phyloP scores from a whole-genome alignment of 208 protist genomes.

The Trypanosoma lewisi region DNA sequence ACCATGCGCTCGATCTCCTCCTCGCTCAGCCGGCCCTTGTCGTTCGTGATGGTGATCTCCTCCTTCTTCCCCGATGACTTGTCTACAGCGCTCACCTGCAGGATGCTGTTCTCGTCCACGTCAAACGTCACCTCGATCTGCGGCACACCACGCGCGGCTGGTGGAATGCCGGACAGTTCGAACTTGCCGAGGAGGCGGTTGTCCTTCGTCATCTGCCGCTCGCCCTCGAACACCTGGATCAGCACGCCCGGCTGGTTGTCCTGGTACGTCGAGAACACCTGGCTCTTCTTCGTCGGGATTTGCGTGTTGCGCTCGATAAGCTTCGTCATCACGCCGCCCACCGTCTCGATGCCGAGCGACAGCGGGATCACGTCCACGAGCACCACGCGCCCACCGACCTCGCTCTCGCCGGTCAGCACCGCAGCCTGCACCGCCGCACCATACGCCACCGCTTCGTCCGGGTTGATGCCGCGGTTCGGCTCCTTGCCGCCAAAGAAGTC shows the following conservation, averaged over 20 bases:
- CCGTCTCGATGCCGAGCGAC: constrained; percentile 92
- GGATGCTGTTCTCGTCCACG: constrained; percentile 97
- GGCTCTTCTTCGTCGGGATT: constrained; percentile 84
- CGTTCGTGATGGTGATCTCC: constrained; percentile 87
- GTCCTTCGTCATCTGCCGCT: constrained; percentile 96
- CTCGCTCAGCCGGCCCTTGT: constrained; percentile 86
- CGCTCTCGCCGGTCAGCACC: constrained; percentile 83
- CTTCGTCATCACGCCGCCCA: constrained; percentile 94
- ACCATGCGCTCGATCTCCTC: constrained; percentile 91
- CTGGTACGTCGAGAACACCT: constrained; percentile 88
- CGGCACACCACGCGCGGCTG: constrained; percentile 94
- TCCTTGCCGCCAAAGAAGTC: constrained; percentile 95
- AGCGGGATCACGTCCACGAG: constrained; percentile 92
- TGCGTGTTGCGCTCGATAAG: constrained; percentile 88
- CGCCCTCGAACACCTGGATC: constrained; percentile 99
- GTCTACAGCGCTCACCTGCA: constrained; percentile 95
- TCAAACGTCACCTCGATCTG: constrained; percentile 97
- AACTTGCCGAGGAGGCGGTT: constrained; percentile 98
- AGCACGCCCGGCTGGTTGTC: constrained; percentile 96
- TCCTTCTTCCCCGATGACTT: constrained; percentile 91
- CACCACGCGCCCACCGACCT: constrained; percentile 78
- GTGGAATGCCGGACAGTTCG: constrained; percentile 93
- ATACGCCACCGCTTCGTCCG: constrained; percentile 93
- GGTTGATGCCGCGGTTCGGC: constrained; percentile 93
- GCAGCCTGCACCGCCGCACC: constrained; percentile 96